phyloP scores from a whole-genome alignment of 331 rosid genomes.

The Phaseolus coccineus region DNA sequence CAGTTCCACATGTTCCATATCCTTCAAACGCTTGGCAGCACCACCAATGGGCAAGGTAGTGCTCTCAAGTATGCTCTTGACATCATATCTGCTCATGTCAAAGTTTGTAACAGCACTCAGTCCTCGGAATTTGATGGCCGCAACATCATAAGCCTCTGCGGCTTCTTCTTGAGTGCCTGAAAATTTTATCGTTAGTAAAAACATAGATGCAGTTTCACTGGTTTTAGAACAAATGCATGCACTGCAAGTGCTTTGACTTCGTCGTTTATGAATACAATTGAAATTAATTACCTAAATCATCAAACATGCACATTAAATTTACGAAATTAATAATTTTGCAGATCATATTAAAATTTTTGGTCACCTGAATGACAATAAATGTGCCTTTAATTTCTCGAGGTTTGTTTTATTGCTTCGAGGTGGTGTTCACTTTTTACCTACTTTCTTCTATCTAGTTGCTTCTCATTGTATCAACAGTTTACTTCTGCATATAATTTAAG shows the following conservation, averaged over 20 bases:
- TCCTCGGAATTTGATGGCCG: conserved; percentile 93
- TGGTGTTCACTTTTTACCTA: neutral
- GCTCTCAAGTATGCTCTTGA: conserved; percentile 79
- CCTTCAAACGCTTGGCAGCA: conserved; percentile 81
- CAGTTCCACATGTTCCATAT: conserved; percentile 59
- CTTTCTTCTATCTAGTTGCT: too few relatives aligned
- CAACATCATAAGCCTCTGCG: conserved; percentile 94
- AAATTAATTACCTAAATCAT: neutral
- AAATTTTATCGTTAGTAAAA: neutral
- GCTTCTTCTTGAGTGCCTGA: conserved; percentile 93
- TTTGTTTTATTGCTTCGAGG: neutral
- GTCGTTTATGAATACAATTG: neutral
- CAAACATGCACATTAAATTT: neutral
- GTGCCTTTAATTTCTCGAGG: neutral
- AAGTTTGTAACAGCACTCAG: conserved; percentile 89
- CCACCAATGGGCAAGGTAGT: conserved; percentile 81
- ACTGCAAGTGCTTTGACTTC: neutral
- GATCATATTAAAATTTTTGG: too few relatives aligned
- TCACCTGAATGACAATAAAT: neutral
- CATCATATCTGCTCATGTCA: conserved; percentile 90
- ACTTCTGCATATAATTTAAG: too few relatives aligned
- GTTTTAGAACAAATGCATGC: neutral
- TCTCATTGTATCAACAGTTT: too few relatives aligned
- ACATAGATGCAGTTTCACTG: neutral
- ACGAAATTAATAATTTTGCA: neutral